Evolutionary conservation across 2,329 filamentous ascomycete species (phyloP).

Genomic region (Hypoxylon sp.): DNA sequence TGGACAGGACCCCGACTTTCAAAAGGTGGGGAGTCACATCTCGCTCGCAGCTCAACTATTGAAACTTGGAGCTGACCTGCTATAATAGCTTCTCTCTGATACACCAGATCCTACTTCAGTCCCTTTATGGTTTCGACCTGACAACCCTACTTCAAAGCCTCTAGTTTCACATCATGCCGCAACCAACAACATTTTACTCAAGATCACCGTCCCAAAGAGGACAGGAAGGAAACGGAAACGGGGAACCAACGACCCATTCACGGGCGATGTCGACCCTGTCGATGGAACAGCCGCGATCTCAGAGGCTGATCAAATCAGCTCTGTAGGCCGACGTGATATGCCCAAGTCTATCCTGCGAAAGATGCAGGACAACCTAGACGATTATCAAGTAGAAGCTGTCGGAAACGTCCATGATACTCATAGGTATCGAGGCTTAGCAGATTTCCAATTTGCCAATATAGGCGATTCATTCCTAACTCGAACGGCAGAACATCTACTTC

Average conservation of each 20-base stretch:
- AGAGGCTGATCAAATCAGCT: conserved; percentile 54
- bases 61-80: conserved; percentile 21
- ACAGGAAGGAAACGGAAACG: conserved; percentile 89
- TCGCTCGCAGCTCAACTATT: background rate
- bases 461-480: conserved; percentile 77
- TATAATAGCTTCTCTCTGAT: conserved; percentile 47
- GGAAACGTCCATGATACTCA: conserved; percentile 84
- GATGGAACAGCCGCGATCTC: conserved; percentile 43
- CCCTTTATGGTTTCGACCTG: conserved; percentile 81
- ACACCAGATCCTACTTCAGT: conserved; percentile 61
- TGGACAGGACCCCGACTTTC: conserved; percentile 56
- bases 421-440: conserved; percentile 85
- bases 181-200: conserved; percentile 87
- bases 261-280: conserved; percentile 57
- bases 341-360: conserved; percentile 70
- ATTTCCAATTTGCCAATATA: conserved; percentile 84
- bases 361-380: conserved; percentile 76
- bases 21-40: conserved; percentile 51
- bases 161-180: conserved; percentile 80
- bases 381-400: conserved; percentile 76
- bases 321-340: conserved; percentile 64
- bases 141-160: conserved; percentile 83
- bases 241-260: conserved; percentile 77
- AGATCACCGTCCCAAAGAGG: conserved; percentile 86
- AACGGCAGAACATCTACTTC: conserved; percentile 78